Evolutionary conservation across 768 basidiomycete genomes (phyloP).

Genomic region (Suillus plorans): DNA sequence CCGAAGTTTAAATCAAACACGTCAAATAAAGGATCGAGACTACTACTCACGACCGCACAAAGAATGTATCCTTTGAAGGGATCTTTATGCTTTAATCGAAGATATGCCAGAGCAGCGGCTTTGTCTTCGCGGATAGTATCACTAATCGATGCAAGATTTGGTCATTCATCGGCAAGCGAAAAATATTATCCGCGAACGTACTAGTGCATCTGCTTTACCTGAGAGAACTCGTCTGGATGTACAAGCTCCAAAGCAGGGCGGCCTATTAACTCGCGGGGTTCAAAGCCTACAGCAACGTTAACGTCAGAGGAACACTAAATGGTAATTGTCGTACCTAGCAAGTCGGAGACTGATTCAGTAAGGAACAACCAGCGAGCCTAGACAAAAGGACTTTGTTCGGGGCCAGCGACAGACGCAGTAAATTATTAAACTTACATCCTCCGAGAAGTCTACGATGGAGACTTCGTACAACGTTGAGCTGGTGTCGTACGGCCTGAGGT

Average conservation of each 20-base stretch:
- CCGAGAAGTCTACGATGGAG: slow-evolving; percentile 78
- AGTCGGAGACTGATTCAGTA: slow-evolving; percentile 63
- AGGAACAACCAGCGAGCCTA: slow-evolving; percentile 69
- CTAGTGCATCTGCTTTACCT: slow-evolving; percentile 72
- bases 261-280: slow-evolving; percentile 70
- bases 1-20: slow-evolving; percentile 7
- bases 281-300: slow-evolving; percentile 52
- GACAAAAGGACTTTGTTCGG: slow-evolving; percentile 10
- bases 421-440: slow-evolving; percentile 47
- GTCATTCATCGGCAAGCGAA: background rate
- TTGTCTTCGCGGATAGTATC: slow-evolving; percentile 79
- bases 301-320: background rate
- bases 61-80: slow-evolving; percentile 74
- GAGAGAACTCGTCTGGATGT: slow-evolving; percentile 75
- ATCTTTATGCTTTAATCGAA: slow-evolving; percentile 79
- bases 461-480: slow-evolving; percentile 41
- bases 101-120: slow-evolving; percentile 74
- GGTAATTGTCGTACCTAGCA: slow-evolving; percentile 47
- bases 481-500: background rate
- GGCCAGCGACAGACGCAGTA: background rate
- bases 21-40: background rate
- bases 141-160: slow-evolving; percentile 33
- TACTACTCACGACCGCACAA: slow-evolving; percentile 64
- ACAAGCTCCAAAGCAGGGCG: slow-evolving; percentile 71
- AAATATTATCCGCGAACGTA: slow-evolving; percentile 30